A percentile compares a stretch with the other conserved stretches of the same genome.
phyloP scores from a whole-genome alignment of 148 eudicot species.

The Linanthus parryae region DNA sequence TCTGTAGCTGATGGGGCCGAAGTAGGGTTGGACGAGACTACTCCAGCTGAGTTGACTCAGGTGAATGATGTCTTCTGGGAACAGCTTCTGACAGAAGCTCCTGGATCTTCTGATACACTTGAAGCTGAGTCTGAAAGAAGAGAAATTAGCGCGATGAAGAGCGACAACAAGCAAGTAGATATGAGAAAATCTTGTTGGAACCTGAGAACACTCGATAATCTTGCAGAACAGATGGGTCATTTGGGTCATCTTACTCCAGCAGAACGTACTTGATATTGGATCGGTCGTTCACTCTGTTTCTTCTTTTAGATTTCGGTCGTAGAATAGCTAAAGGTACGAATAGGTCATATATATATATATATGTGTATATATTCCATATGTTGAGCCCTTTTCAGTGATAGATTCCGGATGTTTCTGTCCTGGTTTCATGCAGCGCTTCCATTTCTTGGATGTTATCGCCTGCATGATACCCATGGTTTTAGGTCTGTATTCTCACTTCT shows the following conservation, averaged over 20 bases:
- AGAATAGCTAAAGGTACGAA: conserved; percentile 4
- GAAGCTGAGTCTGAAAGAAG: conserved; percentile 28
- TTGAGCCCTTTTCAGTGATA: conserved; percentile 6
- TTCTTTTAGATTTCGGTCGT: background rate
- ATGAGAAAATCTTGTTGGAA: conserved; percentile 23
- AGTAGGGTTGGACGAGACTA: conserved; percentile 3
- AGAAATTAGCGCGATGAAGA: conserved; percentile 11
- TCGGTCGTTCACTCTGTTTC: background rate
- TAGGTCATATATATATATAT: conserved; percentile 6
- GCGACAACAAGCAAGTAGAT: conserved; percentile 14
- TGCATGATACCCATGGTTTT: background rate
- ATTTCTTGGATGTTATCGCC: background rate
- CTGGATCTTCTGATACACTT: conserved; percentile 22
- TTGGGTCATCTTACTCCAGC: conserved; percentile 29
- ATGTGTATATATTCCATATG: conserved; percentile 1
- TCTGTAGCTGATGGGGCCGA: conserved; percentile 1
- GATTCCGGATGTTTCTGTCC: background rate
- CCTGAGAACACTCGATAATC: conserved; percentile 20
- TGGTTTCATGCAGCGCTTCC: background rate
- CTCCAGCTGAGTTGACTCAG: conserved; percentile 10
- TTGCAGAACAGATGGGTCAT: conserved; percentile 27
- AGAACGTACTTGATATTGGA: conserved; percentile 15
- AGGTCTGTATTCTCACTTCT: background rate
- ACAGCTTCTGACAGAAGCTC: conserved; percentile 42
- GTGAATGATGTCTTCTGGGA: conserved; percentile 47